Conservation (phyloP, 108 stramenopile genomes). For the Skeletonema menzelii region DNA sequence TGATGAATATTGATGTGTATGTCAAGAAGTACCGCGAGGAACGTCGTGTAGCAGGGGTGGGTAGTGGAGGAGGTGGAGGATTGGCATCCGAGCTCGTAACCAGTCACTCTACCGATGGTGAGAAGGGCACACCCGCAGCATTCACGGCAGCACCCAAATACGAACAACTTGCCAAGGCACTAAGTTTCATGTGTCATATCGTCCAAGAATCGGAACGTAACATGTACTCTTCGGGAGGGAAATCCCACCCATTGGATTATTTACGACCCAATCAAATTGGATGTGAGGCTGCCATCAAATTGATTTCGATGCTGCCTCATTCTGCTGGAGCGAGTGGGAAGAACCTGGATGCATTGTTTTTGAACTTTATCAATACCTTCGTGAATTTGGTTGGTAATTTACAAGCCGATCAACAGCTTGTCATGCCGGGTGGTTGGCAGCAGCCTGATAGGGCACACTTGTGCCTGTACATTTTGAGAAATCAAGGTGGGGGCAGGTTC, state of each 20-base stretch:
- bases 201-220: conserved; percentile 69
- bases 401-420: conserved; percentile 75
- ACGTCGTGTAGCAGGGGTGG: background rate
- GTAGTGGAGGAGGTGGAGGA: conserved; percentile 14
- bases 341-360: conserved; percentile 73
- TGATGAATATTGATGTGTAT: conserved; percentile 83
- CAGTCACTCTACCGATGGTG: conserved; percentile 15
- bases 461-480: conserved; percentile 83
- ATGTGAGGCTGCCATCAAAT: conserved; percentile 82
- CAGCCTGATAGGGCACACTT: conserved; percentile 73
- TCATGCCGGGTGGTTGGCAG: conserved; percentile 91
- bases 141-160: conserved; percentile 66
- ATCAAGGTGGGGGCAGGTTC: conserved; percentile 70
- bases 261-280: conserved; percentile 74
- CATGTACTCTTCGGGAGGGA: conserved; percentile 35
- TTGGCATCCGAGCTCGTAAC: conserved; percentile 46
- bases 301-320: conserved; percentile 80
- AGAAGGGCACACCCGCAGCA: background rate
- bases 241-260: conserved; percentile 54
- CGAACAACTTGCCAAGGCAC: conserved; percentile 80
- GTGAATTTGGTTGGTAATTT: conserved; percentile 81
- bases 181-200: conserved; percentile 83
- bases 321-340: conserved; percentile 83
- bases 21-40: conserved; percentile 51
- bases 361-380: conserved; percentile 89